A percentile compares a stretch with the other conserved stretches of the same genome.
phyloP scores from a whole-genome alignment of 1,284 basidiomycete genomes.

The Pseudozyma sp. region DNA sequence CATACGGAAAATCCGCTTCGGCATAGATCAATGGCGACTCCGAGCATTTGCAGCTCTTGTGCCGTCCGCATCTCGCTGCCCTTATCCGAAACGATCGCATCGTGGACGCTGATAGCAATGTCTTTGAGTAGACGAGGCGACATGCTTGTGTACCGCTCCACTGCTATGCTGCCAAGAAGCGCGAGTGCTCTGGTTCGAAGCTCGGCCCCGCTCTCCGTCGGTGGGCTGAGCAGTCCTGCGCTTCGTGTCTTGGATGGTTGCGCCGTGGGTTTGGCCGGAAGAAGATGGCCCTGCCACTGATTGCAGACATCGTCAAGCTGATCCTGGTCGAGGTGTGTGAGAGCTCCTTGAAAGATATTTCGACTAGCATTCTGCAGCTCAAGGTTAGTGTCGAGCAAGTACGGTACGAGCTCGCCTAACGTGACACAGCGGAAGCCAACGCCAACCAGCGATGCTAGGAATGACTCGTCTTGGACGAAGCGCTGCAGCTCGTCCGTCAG shows the following conservation, averaged over 20 bases:
- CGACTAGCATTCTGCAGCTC: slow-evolving; percentile 48
- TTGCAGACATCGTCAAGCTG: slow-evolving; percentile 45
- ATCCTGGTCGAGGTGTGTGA: slow-evolving; percentile 16
- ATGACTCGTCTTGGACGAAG: slow-evolving; percentile 28
- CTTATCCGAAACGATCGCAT: slow-evolving; percentile 17
- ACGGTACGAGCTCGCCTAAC: slow-evolving; percentile 78
- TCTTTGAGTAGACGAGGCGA: slow-evolving; percentile 81
- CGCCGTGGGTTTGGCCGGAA: slow-evolving; percentile 6
- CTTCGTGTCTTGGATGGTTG: background rate
- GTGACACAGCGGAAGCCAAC: slow-evolving; percentile 72
- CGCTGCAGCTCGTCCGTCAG: slow-evolving; percentile 20
- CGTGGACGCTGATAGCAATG: slow-evolving; percentile 82
- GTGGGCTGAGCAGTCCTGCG: background rate
- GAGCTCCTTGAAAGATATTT: slow-evolving; percentile 27
- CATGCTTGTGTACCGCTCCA: slow-evolving; percentile 82
- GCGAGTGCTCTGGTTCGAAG: slow-evolving; percentile 28
- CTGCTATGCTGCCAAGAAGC: slow-evolving; percentile 75
- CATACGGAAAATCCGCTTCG: slow-evolving; percentile 90
- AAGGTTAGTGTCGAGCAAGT: slow-evolving; percentile 55
- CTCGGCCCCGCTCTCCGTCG: slow-evolving; percentile 14
- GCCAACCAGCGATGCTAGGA: slow-evolving; percentile 18
- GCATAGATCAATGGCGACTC: slow-evolving; percentile 87
- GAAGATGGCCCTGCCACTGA: slow-evolving; percentile 63
- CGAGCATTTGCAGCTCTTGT: slow-evolving; percentile 73
- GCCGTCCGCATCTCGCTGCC: slow-evolving; percentile 31